Evolutionary conservation across 306 rosid genomes (phyloP).

Genomic region (Fagus crenata): DNA sequence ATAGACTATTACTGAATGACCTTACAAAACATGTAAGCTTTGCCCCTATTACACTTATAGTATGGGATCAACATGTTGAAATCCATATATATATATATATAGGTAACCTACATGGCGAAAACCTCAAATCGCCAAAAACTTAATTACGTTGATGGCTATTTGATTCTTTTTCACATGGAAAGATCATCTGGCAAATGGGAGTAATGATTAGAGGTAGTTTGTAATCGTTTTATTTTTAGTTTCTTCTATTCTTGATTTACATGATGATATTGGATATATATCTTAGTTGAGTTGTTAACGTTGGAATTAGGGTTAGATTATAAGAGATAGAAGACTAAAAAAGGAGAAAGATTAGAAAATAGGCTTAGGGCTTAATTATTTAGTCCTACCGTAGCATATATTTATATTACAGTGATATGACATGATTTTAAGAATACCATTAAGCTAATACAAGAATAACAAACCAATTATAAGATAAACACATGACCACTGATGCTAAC

Average conservation of each 20-base stretch:
- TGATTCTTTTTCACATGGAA: background rate
- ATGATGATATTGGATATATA: constrained; percentile 3
- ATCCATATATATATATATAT: background rate
- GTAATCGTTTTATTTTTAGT: background rate
- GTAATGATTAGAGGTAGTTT: background rate
- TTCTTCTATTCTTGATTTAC: background rate
- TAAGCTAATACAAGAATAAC: too few species aligned
- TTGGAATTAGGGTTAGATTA: too few species aligned
- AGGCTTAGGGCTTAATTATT: too few species aligned
- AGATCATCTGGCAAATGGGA: background rate
- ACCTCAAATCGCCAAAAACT: background rate
- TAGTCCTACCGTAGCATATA: too few species aligned
- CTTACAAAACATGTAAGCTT: background rate
- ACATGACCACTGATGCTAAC: too few species aligned
- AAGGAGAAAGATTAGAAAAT: too few species aligned
- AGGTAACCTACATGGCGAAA: background rate
- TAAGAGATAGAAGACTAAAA: too few species aligned
- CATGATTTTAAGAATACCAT: too few species aligned
- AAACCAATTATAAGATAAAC: too few species aligned
- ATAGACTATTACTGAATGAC: background rate
- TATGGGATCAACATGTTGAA: background rate
- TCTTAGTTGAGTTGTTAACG: too few species aligned
- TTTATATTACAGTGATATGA: too few species aligned
- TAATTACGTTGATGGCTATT: background rate
- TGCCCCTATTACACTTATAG: background rate